Evolutionary conservation across 176 grass and related monocot species (phyloP).

Genomic region (Rhipidocladum racemiflorum): DNA sequence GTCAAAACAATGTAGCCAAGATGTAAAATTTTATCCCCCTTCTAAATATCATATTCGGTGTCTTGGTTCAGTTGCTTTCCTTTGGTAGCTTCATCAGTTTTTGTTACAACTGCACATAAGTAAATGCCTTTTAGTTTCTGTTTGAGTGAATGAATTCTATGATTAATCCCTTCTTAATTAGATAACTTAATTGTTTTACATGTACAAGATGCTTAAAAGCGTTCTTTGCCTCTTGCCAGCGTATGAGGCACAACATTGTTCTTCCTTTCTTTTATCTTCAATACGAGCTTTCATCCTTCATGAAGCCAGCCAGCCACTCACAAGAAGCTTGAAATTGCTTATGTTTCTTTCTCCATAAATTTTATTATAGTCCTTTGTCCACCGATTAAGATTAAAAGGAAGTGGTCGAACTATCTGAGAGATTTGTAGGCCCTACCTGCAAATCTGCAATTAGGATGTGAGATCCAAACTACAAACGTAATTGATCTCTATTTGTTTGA

Average conservation of each 20-base stretch:
- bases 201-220: neutral
- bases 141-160: neutral
- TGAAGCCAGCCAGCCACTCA: neutral
- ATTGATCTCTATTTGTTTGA: neutral
- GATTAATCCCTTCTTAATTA: neutral
- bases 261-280: neutral
- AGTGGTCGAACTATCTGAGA: no score
- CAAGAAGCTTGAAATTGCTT: neutral
- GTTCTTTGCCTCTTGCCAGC: neutral
- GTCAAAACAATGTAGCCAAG: conserved; percentile 12
- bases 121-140: neutral
- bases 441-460: neutral
- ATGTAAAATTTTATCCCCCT: neutral
- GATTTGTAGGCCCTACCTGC: neutral
- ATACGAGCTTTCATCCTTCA: neutral
- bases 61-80: neutral
- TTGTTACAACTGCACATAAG: neutral
- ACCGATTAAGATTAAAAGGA: neutral
- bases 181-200: neutral
- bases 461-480: neutral
- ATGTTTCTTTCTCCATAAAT: no score
- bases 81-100: neutral
- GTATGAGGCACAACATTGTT: neutral
- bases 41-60: conserved; percentile 1
- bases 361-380: neutral